These are phyloP conservation scores for Firmiana major DNA, from an alignment of 345 rosid genomes.

Conservation along the genomic window DNA sequence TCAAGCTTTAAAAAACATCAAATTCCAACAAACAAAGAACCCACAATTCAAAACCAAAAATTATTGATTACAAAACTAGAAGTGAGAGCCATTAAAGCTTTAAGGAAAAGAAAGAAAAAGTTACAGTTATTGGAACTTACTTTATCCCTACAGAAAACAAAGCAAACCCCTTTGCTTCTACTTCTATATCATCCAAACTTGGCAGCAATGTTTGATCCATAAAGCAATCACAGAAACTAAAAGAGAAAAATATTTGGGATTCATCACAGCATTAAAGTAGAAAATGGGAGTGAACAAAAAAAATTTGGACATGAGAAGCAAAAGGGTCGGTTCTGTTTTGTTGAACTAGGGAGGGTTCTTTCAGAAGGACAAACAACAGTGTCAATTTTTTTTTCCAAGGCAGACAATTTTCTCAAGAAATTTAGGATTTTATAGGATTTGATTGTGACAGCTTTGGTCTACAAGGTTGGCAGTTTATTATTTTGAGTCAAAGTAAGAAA, in stretches of 20 bases:
- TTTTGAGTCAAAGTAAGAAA: not conserved
- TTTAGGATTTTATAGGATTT: constrained; percentile 10
- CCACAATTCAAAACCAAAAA: not conserved
- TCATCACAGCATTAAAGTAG: not conserved
- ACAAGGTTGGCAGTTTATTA: not conserved
- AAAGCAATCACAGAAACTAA: not conserved
- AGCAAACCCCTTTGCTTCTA: constrained; percentile 1
- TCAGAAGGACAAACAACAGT: not conserved
- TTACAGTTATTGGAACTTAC: constrained; percentile 11
- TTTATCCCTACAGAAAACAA: constrained; percentile 21
- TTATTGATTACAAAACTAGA: not conserved
- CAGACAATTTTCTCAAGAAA: not conserved
- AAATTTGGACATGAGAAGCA: not conserved
- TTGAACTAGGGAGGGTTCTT: not conserved
- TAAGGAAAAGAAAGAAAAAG: not conserved
- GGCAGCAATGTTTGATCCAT: constrained; percentile 1
- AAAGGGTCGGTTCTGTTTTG: not conserved
- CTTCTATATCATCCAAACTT: not conserved
- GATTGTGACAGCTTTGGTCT: not conserved
- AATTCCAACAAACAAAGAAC: not conserved
- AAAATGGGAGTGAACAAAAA: not conserved
- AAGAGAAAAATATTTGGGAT: not conserved
- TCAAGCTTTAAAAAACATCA: not conserved
- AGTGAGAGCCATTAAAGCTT: not conserved
- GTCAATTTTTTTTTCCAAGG: not conserved